Evolutionary conservation across 768 basidiomycete genomes (phyloP).

Genomic region (Exsudoporus frostii): DNA sequence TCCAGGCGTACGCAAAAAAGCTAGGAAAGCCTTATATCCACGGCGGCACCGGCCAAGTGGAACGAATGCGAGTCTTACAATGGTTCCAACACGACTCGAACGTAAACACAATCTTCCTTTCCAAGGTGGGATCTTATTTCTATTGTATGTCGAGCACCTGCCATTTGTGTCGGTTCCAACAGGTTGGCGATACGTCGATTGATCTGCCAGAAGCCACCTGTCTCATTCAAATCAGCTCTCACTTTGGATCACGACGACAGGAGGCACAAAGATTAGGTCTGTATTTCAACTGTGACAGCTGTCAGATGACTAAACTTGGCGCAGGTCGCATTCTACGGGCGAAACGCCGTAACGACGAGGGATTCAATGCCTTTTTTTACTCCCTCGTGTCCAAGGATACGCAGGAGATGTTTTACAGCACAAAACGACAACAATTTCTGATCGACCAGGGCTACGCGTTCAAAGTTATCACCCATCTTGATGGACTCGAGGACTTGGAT

Average conservation of each 20-base stretch:
- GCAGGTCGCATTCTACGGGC: conserved; percentile 93
- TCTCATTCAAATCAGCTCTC: conserved; percentile 98
- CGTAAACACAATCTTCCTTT: conserved; percentile 97
- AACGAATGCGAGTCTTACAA: conserved; percentile 92
- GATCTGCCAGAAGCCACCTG: conserved; percentile 99
- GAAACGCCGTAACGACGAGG: conserved; percentile 97
- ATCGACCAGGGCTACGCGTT: conserved; percentile 99
- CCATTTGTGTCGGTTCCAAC: conserved; percentile 15
- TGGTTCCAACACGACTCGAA: conserved; percentile 94
- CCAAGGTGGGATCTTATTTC: conserved; percentile 59
- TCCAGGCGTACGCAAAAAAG: conserved; percentile 88
- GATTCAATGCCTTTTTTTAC: conserved; percentile 99
- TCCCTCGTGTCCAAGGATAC: conserved; percentile 99
- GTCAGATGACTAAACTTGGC: conserved; percentile 9
- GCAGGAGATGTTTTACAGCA: conserved; percentile 99
- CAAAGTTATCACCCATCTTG: conserved; percentile 98
- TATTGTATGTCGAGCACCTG: conserved; percentile 9
- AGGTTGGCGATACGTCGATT: conserved; percentile 98
- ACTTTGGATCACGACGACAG: conserved; percentile 96
- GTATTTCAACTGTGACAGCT: conserved; percentile 23
- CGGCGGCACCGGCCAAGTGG: conserved; percentile 90
- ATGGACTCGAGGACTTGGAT: conserved; percentile 81
- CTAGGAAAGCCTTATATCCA: conserved; percentile 94
- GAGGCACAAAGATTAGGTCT: conserved; percentile 93
- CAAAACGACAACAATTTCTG: conserved; percentile 97